Evolutionary conservation across 1,139 yeast genomes (phyloP).

Genomic region (Nakaseomyces nivariensis): DNA sequence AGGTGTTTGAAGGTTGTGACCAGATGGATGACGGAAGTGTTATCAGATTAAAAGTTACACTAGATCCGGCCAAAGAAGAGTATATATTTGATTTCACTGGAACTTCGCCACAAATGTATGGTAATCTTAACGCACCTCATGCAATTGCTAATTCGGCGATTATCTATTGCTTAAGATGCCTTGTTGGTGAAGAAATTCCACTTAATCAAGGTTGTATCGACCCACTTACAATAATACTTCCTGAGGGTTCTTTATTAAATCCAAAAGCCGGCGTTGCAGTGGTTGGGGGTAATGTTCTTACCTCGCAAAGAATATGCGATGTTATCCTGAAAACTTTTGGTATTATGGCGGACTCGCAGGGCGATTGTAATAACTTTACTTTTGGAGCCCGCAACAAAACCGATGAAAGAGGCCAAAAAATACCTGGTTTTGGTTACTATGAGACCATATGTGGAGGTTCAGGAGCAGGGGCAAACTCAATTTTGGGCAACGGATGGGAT

Average conservation of each 20-base stretch:
- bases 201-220: conserved; percentile 74
- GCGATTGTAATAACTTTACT: conserved; percentile 65
- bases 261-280: conserved; percentile 76
- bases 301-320: conserved; percentile 76
- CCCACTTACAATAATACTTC: conserved; percentile 57
- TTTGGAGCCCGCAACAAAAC: conserved; percentile 44
- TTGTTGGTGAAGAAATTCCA: conserved; percentile 71
- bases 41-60: conserved; percentile 34
- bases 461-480: conserved; percentile 56
- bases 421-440: conserved; percentile 56
- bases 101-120: conserved; percentile 51
- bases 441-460: conserved; percentile 66
- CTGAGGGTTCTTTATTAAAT: conserved; percentile 57
- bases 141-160: conserved; percentile 79
- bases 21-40: conserved; percentile 41
- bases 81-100: conserved; percentile 39
- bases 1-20: conserved; percentile 31
- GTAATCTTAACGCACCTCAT: conserved; percentile 54
- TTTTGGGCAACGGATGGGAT: conserved; percentile 47
- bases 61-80: conserved; percentile 32
- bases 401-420: conserved; percentile 32
- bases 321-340: conserved; percentile 66
- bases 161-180: conserved; percentile 62
- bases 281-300: conserved; percentile 84
- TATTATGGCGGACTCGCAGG: conserved; percentile 73